Evolutionary conservation across 495 filamentous ascomycete genomes (phyloP).

Genomic region (Penicillium ochrochloron): DNA sequence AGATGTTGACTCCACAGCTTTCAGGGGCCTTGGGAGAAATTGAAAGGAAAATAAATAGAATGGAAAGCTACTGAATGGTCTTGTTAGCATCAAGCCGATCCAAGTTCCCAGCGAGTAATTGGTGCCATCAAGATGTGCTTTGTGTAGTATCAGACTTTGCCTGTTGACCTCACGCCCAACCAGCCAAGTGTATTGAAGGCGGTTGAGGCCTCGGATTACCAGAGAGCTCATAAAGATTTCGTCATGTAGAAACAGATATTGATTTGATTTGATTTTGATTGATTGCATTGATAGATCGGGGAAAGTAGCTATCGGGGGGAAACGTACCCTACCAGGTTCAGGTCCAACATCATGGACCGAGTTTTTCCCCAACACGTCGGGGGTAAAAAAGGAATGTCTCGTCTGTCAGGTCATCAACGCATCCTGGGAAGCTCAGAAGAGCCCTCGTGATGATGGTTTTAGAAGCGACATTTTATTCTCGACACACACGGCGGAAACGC

Average conservation of each 20-base stretch:
- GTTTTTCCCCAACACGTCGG: neutral
- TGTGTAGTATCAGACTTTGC: slow-evolving; percentile 68
- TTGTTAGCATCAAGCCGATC: slow-evolving; percentile 9
- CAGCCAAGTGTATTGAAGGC: slow-evolving; percentile 59
- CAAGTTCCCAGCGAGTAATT: neutral
- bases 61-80: neutral
- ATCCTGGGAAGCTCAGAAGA: slow-evolving; percentile 86
- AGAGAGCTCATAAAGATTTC: slow-evolving; percentile 66
- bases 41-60: neutral
- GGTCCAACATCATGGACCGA: neutral
- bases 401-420: slow-evolving; percentile 96
- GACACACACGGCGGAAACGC: slow-evolving; percentile 88
- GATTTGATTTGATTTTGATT: neutral
- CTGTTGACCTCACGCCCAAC: slow-evolving; percentile 72
- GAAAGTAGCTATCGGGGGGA: slow-evolving; percentile 20
- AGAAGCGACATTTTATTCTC: slow-evolving; percentile 78
- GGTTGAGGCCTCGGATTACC: slow-evolving; percentile 80
- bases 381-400: slow-evolving; percentile 59
- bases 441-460: slow-evolving; percentile 99
- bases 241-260: slow-evolving; percentile 49
- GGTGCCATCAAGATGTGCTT: neutral
- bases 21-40: neutral
- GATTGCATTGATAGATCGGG: neutral
- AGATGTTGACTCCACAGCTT: neutral
- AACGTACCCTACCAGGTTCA: slow-evolving; percentile 27